Percentiles rank a stretch among this genome's conserved stretches.
These are phyloP conservation scores for Panicum hallii DNA, from an alignment of 202 grass and related monocot species.

Conservation along the genomic window DNA sequence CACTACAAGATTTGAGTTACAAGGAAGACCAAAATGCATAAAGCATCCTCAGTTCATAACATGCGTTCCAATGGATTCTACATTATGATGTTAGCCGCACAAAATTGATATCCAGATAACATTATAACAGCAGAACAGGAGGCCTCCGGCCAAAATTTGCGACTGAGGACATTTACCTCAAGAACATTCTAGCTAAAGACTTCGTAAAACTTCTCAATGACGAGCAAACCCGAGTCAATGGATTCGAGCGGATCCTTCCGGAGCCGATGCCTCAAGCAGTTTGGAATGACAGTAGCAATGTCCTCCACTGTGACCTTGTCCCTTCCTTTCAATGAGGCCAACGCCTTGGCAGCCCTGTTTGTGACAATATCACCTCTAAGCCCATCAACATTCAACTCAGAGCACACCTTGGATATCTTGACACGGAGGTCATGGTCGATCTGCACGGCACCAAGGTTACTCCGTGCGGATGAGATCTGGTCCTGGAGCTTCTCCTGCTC, in stretches of 20 bases:
- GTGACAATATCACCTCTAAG: constrained; percentile 90
- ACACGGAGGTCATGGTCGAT: constrained; percentile 84
- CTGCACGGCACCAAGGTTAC: constrained; percentile 68
- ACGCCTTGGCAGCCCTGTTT: constrained; percentile 85
- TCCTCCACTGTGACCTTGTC: constrained; percentile 84
- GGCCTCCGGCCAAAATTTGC: constrained; percentile 19
- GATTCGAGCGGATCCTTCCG: constrained; percentile 94
- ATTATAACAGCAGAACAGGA: constrained; percentile 25
- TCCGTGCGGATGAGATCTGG: constrained; percentile 72
- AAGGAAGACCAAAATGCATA: constrained; percentile 16
- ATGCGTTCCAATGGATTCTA: constrained; percentile 38
- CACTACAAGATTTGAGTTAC: not conserved
- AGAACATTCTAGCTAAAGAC: constrained; percentile 70
- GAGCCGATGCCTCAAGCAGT: constrained; percentile 97
- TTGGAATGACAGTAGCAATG: constrained; percentile 91
- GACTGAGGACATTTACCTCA: constrained; percentile 43
- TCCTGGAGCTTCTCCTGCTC: constrained; percentile 92
- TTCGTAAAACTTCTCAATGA: constrained; percentile 97
- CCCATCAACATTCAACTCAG: constrained; percentile 92
- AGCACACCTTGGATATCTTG: constrained; percentile 93
- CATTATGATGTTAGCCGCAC: constrained; percentile 39
- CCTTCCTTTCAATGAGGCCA: constrained; percentile 88
- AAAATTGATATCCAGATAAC: constrained; percentile 25
- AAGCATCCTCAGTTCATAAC: constrained; percentile 16
- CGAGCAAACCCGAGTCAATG: constrained; percentile 89